phyloP scores from a whole-genome alignment of 441 rosid species.

The Hura crepitans region DNA sequence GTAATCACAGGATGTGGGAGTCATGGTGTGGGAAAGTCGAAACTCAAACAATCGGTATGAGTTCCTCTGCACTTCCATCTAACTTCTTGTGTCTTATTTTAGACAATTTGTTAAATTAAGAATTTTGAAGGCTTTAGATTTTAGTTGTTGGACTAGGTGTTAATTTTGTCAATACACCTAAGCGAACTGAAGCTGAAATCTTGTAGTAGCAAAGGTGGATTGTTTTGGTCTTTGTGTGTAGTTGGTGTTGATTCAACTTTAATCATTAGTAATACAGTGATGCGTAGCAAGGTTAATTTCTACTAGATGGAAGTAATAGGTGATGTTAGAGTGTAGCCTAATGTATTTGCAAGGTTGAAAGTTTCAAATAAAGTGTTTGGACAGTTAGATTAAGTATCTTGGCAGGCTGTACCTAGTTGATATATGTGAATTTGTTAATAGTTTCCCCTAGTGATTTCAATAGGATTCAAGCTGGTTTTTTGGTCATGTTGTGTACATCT shows the following conservation, averaged over 20 bases:
- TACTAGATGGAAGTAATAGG: not conserved
- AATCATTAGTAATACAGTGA: not conserved
- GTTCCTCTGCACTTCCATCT: conserved; percentile 8
- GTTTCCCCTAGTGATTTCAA: not conserved
- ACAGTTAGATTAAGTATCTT: not conserved
- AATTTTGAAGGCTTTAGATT: not conserved
- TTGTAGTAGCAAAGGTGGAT: not conserved
- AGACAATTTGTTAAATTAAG: not conserved
- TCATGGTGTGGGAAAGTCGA: conserved; percentile 74
- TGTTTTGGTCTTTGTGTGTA: not conserved
- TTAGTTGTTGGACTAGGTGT: not conserved
- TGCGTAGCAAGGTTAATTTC: not conserved
- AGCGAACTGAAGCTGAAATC: not conserved
- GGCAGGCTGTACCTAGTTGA: not conserved
- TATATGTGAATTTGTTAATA: not conserved
- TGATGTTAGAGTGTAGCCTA: not conserved
- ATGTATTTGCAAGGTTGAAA: not conserved
- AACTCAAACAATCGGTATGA: conserved; percentile 79
- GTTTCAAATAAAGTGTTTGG: not conserved
- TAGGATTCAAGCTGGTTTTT: not conserved
- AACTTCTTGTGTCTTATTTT: not conserved
- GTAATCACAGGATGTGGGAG: conserved; percentile 91
- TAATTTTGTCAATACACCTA: not conserved
- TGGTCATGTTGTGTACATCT: not conserved
- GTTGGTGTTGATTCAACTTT: conserved; percentile 2